Percentiles rank a stretch among this genome's conserved stretches.
Conservation (phyloP, 2,329 filamentous ascomycete genomes). For the Pseudogymnoascus sp. region DNA sequence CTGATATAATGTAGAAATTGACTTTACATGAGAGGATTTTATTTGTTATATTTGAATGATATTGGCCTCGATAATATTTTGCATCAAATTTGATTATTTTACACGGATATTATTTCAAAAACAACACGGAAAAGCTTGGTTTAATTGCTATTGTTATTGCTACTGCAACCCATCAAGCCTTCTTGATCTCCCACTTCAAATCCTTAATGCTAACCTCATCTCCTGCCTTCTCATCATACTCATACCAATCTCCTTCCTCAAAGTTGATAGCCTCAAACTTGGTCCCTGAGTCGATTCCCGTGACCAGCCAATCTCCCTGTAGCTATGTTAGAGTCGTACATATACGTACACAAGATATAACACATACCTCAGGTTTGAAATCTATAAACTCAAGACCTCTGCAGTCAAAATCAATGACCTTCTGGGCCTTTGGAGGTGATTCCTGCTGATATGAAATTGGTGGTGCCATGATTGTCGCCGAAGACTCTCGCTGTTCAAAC, state of each 20-base stretch:
- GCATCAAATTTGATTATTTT: not conserved
- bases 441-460: constrained; percentile 63
- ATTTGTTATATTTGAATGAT: not conserved
- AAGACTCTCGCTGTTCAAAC: constrained; percentile 61
- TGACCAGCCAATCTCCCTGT: constrained; percentile 84
- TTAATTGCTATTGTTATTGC: not conserved
- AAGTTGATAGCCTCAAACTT: constrained; percentile 79
- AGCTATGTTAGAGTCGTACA: not conserved
- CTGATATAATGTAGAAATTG: not conserved
- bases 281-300: constrained; percentile 69
- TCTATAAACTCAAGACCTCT: constrained; percentile 86
- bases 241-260: constrained; percentile 89
- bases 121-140: not conserved
- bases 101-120: not conserved
- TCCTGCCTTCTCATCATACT: constrained; percentile 89
- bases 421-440: constrained; percentile 66
- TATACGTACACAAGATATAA: not conserved
- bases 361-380: constrained; percentile 76
- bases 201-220: constrained; percentile 92
- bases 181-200: constrained; percentile 69
- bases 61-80: not conserved
- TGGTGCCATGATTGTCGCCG: constrained; percentile 70
- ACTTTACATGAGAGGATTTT: not conserved
- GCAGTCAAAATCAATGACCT: constrained; percentile 87
- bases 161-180: constrained; percentile 18